phyloP scores from a whole-genome alignment of 2,329 filamentous ascomycete species.

The Cercospora citrullina region DNA sequence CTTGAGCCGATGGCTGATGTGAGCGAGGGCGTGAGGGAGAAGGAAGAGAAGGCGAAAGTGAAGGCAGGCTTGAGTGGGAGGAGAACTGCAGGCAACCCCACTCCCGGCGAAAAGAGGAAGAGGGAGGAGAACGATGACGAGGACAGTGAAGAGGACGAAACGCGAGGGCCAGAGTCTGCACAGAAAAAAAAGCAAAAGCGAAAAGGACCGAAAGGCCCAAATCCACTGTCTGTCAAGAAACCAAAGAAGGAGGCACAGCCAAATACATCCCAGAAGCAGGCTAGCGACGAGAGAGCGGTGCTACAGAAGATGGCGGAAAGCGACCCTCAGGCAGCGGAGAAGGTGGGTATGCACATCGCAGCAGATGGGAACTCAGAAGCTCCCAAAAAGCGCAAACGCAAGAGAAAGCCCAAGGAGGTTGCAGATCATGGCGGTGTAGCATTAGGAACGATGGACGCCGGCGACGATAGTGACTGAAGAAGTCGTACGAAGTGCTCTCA shows the following conservation, averaged over 20 bases:
- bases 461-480: not conserved
- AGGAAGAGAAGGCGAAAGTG: constrained; percentile 74
- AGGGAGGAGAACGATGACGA: constrained; percentile 31
- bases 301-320: constrained; percentile 32
- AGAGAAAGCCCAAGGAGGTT: constrained; percentile 29
- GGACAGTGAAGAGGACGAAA: constrained; percentile 29
- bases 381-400: constrained; percentile 27
- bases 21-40: constrained; percentile 62
- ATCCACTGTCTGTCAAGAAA: constrained; percentile 71
- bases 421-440: constrained; percentile 8
- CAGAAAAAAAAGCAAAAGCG: constrained; percentile 57
- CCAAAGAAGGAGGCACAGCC: constrained; percentile 53
- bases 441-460: constrained; percentile 4
- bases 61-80: constrained; percentile 60
- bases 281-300: constrained; percentile 26
- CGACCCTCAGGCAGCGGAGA: constrained; percentile 33
- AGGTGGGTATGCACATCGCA: constrained; percentile 16
- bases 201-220: constrained; percentile 67
- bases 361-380: constrained; percentile 16
- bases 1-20: constrained; percentile 73
- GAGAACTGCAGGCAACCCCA: constrained; percentile 20
- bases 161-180: constrained; percentile 35
- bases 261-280: constrained; percentile 21
- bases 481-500: not conserved
- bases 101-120: constrained; percentile 36